These are phyloP conservation scores for Cercospora brassicicola DNA, from an alignment of 2,329 filamentous ascomycete genomes.

Conservation along the genomic window DNA sequence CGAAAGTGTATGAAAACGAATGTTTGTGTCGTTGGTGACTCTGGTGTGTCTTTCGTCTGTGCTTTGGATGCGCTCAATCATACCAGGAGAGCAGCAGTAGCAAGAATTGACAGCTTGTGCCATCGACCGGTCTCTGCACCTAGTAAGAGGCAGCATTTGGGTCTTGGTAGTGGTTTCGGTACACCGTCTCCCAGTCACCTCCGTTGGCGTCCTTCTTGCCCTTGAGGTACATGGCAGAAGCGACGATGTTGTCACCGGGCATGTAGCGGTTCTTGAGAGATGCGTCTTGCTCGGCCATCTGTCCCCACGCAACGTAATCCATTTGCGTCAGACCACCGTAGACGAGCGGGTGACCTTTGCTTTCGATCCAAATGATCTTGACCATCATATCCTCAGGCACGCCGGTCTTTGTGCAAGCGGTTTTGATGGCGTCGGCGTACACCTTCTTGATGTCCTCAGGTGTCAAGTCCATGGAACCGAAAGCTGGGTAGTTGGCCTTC, in stretches of 20 bases:
- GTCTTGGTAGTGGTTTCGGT: conserved; percentile 15
- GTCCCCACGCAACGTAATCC: conserved; percentile 18
- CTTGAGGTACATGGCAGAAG: conserved; percentile 15
- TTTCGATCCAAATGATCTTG: conserved; percentile 23
- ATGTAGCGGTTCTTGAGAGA: conserved; percentile 18
- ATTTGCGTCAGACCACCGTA: conserved; percentile 16
- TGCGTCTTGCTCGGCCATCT: conserved; percentile 10
- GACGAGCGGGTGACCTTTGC: conserved; percentile 22
- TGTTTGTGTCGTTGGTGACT: background rate
- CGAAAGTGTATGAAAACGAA: background rate
- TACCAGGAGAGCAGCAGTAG: conserved; percentile 8
- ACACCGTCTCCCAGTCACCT: conserved; percentile 12
- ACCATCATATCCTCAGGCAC: conserved; percentile 17
- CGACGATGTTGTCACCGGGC: conserved; percentile 16
- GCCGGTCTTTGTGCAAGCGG: conserved; percentile 15
- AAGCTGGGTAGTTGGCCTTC: conserved; percentile 19
- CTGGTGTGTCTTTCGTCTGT: background rate
- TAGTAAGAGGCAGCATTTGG: conserved; percentile 5
- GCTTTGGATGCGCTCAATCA: background rate
- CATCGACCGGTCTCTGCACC: background rate
- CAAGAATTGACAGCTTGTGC: background rate
- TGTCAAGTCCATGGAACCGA: conserved; percentile 23
- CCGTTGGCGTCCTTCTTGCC: conserved; percentile 6
- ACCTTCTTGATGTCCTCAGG: conserved; percentile 18
- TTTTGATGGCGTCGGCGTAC: conserved; percentile 17